Conservation (phyloP, 352 stramenopile species). For the Globisporangium recalcitrans region DNA sequence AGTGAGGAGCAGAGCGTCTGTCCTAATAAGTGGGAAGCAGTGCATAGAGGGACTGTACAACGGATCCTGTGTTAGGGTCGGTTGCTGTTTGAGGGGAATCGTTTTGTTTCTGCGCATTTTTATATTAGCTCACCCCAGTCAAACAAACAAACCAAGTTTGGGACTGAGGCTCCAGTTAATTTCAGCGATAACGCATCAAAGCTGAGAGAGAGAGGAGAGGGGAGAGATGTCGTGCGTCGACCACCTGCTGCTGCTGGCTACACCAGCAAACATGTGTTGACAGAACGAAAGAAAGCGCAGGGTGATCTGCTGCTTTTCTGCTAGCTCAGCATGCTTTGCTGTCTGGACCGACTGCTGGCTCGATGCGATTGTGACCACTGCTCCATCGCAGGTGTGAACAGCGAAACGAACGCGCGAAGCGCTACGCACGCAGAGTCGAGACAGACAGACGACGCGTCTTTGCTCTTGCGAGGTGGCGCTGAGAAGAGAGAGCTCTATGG, state of each 20-base stretch:
- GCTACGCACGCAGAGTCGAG: background rate
- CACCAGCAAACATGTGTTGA: background rate
- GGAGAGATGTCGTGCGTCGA: background rate
- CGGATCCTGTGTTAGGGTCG: background rate
- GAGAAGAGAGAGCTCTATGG: background rate
- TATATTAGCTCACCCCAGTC: background rate
- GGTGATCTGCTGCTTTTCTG: background rate
- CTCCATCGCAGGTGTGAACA: background rate
- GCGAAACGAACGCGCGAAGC: background rate
- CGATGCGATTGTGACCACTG: background rate
- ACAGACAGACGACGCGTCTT: background rate
- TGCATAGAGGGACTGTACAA: slow-evolving; percentile 4
- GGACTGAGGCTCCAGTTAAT: background rate
- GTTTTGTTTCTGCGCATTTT: background rate
- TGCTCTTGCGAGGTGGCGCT: background rate
- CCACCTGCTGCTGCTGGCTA: too few species aligned
- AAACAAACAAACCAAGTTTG: background rate
- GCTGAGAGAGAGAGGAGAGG: background rate
- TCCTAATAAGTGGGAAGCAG: background rate
- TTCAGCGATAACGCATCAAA: background rate
- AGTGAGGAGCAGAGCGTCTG: too few species aligned
- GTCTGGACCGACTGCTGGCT: background rate
- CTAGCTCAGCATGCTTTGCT: background rate
- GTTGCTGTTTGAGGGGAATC: background rate
- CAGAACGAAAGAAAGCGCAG: background rate